Percentiles rank a stretch among this genome's conserved stretches.
These are phyloP conservation scores for Coriaria nepalensis DNA, from an alignment of 306 rosid genomes.

Conservation along the genomic window DNA sequence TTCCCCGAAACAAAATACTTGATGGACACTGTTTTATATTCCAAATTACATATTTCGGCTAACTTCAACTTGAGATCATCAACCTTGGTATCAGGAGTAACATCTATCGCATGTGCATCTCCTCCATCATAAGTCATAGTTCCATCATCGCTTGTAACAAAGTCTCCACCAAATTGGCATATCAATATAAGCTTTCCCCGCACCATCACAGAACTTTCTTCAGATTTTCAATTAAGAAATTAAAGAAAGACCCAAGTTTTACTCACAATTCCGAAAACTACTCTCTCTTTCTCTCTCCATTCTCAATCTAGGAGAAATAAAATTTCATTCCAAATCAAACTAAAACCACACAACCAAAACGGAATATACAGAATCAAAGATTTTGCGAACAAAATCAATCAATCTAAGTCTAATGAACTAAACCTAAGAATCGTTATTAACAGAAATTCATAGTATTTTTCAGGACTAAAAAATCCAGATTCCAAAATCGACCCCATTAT, in stretches of 20 bases:
- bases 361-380: too few species aligned
- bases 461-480: too few species aligned
- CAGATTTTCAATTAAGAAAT: conserved; percentile 8
- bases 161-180: conserved; percentile 38
- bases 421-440: too few species aligned
- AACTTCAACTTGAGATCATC: conserved; percentile 37
- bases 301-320: too few species aligned
- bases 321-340: too few species aligned
- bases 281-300: too few species aligned
- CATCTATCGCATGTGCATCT: conserved; percentile 44
- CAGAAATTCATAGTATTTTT: too few species aligned
- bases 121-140: conserved; percentile 41
- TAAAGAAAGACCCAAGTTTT: neutral
- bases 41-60: conserved; percentile 31
- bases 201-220: conserved; percentile 24
- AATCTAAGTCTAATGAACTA: too few species aligned
- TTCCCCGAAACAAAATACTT: conserved; percentile 50
- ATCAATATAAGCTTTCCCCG: conserved; percentile 45
- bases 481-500: too few species aligned
- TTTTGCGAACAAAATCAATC: too few species aligned
- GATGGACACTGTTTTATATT: conserved; percentile 23
- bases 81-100: conserved; percentile 27
- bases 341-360: too few species aligned
- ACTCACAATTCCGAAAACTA: neutral
- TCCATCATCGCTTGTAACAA: conserved; percentile 32